Conservation (phyloP, 2,329 filamentous ascomycete species). For the Colletotrichum kahawae region DNA sequence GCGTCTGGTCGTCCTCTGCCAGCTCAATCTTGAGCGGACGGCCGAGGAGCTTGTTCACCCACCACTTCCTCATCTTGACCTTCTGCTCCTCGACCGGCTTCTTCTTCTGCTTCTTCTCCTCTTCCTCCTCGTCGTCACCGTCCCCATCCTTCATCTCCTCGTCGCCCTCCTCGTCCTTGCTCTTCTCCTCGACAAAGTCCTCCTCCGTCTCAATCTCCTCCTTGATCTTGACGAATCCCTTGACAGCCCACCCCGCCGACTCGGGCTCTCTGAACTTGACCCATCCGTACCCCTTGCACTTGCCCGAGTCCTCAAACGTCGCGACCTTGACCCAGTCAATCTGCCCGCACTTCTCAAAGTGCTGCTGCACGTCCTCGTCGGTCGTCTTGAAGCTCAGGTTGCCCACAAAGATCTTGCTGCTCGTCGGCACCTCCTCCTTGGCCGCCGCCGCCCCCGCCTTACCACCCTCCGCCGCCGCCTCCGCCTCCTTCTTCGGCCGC, state of each 20-base stretch:
- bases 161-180: constrained; percentile 38
- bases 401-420: constrained; percentile 88
- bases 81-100: constrained; percentile 42
- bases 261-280: constrained; percentile 85
- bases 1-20: constrained; percentile 85
- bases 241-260: constrained; percentile 73
- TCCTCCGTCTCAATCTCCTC: constrained; percentile 68
- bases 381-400: constrained; percentile 85
- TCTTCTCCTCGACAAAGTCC: constrained; percentile 59
- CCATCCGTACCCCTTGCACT: constrained; percentile 98
- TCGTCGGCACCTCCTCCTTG: constrained; percentile 52
- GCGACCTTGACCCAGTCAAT: constrained; percentile 86
- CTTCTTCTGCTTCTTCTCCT: constrained; percentile 38
- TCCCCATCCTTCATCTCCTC: constrained; percentile 41
- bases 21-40: constrained; percentile 87
- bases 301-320: constrained; percentile 94
- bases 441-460: constrained; percentile 29
- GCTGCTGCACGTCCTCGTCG: constrained; percentile 78
- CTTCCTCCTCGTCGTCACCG: constrained; percentile 37
- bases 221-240: constrained; percentile 78
- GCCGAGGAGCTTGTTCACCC: constrained; percentile 84
- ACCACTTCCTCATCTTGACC: constrained; percentile 73
- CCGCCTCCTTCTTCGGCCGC: constrained; percentile 72
- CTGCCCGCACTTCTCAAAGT: constrained; percentile 85
- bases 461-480: constrained; percentile 27